These are phyloP conservation scores for Cocos nucifera DNA, from an alignment of 176 grass and related monocot genomes.

Conservation along the genomic window DNA sequence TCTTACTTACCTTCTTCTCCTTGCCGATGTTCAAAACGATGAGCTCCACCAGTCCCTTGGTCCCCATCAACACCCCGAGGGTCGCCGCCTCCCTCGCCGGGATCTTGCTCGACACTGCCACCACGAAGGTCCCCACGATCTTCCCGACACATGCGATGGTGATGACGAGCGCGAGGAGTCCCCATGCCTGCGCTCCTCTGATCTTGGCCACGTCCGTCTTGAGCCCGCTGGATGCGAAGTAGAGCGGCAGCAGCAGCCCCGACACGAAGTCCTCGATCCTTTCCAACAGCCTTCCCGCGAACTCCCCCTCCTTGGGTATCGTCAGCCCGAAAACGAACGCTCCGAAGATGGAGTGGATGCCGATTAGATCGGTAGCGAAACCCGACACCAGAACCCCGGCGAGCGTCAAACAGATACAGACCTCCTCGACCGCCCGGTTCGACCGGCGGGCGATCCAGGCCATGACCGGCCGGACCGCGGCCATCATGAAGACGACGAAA, in stretches of 20 bases:
- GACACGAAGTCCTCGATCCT: slow-evolving; percentile 9
- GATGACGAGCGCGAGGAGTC: neutral
- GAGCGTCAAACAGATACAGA: neutral
- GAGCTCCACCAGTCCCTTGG: slow-evolving; percentile 6
- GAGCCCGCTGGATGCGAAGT: slow-evolving; percentile 6
- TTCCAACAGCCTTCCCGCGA: neutral
- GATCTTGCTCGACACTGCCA: neutral
- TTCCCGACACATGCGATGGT: neutral
- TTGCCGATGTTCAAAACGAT: slow-evolving; percentile 5
- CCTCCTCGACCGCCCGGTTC: neutral
- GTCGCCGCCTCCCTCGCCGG: neutral
- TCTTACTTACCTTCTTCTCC: neutral
- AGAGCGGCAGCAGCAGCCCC: slow-evolving; percentile 3
- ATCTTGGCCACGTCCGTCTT: slow-evolving; percentile 8
- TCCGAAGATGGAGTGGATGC: slow-evolving; percentile 11
- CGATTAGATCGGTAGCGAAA: neutral
- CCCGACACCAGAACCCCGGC: neutral
- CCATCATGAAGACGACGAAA: neutral
- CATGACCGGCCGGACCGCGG: neutral
- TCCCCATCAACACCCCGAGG: neutral
- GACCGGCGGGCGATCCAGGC: neutral
- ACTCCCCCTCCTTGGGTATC: neutral
- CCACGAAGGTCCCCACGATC: slow-evolving; percentile 3
- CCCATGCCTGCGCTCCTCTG: neutral
- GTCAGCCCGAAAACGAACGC: slow-evolving; percentile 1